These are phyloP conservation scores for Paramarasmius palmivorus DNA, from an alignment of 1,284 basidiomycete genomes.

Conservation along the genomic window DNA sequence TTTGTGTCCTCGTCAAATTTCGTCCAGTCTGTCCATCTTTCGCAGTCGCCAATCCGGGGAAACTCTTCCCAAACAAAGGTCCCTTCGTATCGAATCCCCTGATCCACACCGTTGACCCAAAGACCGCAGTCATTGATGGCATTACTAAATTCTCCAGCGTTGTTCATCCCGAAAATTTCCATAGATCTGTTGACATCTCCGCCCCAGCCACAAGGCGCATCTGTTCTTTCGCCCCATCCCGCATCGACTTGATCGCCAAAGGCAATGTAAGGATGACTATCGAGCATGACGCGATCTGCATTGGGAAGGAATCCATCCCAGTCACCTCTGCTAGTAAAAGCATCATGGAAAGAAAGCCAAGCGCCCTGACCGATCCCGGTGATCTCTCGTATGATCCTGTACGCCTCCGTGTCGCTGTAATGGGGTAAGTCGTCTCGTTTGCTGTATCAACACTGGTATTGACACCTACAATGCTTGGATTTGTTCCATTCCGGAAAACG, in stretches of 20 bases:
- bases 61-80: conserved; percentile 44
- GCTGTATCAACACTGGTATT: neutral
- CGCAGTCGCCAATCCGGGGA: conserved; percentile 70
- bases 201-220: conserved; percentile 77
- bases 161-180: conserved; percentile 71
- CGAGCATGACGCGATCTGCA: conserved; percentile 79
- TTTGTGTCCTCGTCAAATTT: conserved; percentile 65
- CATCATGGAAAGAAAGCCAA: conserved; percentile 81
- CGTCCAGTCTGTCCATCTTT: conserved; percentile 61
- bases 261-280: conserved; percentile 80
- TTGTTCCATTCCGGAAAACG: conserved; percentile 47
- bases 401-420: conserved; percentile 73
- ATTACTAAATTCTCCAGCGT: conserved; percentile 81
- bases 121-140: conserved; percentile 86
- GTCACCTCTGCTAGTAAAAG: conserved; percentile 58
- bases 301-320: conserved; percentile 77
- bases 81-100: conserved; percentile 79
- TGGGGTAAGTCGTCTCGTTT: conserved; percentile 8
- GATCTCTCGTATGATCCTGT: conserved; percentile 75
- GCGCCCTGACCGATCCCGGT: conserved; percentile 68
- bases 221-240: conserved; percentile 59
- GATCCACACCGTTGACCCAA: conserved; percentile 79
- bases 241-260: conserved; percentile 58
- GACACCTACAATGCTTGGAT: conserved; percentile 8
- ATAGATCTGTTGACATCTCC: conserved; percentile 56